Conservation (phyloP, 2,329 filamentous ascomycete genomes). For the Gnomoniopsis smithogilvyi region DNA sequence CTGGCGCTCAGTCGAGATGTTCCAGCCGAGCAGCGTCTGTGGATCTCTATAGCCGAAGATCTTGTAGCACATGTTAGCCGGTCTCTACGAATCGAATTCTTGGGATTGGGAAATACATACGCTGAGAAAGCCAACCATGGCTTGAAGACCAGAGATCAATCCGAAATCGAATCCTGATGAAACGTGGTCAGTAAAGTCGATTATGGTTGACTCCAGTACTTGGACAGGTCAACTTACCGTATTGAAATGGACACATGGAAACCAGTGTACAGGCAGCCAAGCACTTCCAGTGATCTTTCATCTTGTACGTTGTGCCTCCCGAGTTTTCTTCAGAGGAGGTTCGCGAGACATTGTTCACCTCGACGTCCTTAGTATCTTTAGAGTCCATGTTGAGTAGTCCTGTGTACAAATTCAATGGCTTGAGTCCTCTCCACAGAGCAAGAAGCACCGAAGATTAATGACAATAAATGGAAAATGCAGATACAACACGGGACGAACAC, state of each 20-base stretch:
- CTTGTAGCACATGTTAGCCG: constrained; percentile 18
- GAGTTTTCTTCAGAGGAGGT: not conserved
- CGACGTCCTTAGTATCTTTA: not conserved
- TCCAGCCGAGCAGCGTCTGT: constrained; percentile 38
- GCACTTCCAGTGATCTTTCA: constrained; percentile 30
- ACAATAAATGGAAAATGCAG: too few species aligned
- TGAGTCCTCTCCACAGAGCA: not conserved
- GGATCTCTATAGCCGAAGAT: constrained; percentile 34
- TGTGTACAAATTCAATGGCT: not conserved
- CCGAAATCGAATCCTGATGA: constrained; percentile 37
- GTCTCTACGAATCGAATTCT: too few species aligned
- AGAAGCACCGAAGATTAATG: not conserved
- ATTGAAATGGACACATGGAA: constrained; percentile 48
- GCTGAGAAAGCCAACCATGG: constrained; percentile 46
- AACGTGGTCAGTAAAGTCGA: not conserved
- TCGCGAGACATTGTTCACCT: not conserved
- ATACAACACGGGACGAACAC: not conserved
- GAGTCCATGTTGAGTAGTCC: not conserved
- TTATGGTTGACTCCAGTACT: fast-evolving
- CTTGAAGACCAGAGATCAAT: constrained; percentile 47
- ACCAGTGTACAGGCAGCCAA: constrained; percentile 42
- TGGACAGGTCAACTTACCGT: constrained; percentile 32
- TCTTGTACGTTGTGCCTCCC: not conserved
- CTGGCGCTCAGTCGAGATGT: constrained; percentile 40
- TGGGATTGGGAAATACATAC: constrained; percentile 22